Percentiles rank a stretch among this genome's conserved stretches.
Conservation (phyloP, 495 filamentous ascomycete genomes). For the Endocarpon pusillum region DNA sequence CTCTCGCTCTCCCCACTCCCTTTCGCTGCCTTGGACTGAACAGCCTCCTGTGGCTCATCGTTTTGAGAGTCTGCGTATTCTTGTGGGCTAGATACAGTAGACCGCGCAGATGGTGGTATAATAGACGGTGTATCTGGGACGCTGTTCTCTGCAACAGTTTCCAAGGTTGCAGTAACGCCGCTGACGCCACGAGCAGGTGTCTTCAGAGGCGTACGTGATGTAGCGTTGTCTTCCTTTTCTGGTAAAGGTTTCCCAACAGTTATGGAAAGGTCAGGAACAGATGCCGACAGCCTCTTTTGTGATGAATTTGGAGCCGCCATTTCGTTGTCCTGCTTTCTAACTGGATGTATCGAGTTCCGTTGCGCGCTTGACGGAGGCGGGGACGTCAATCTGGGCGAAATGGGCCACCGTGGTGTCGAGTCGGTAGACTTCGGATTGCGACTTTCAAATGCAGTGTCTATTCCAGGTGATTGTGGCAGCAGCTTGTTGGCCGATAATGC, state of each 20-base stretch:
- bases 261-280: conserved; percentile 13
- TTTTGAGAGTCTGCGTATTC: conserved; percentile 18
- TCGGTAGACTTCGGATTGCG: conserved; percentile 45
- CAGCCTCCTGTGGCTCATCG: conserved; percentile 26
- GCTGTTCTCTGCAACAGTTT: conserved; percentile 87
- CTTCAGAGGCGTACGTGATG: conserved; percentile 12
- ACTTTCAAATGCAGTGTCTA: conserved; percentile 40
- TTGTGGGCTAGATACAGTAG: conserved; percentile 22
- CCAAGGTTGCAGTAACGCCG: conserved; percentile 52
- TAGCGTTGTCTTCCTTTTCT: conserved; percentile 14
- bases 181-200: conserved; percentile 44
- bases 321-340: conserved; percentile 23
- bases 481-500: conserved; percentile 47
- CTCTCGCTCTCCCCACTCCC: conserved; percentile 29
- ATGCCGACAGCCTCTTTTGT: conserved; percentile 22
- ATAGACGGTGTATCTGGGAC: conserved; percentile 55
- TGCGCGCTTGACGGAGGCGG: conserved; percentile 35
- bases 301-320: conserved; percentile 25
- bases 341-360: conserved; percentile 9
- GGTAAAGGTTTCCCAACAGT: conserved; percentile 12
- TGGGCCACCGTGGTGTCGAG: conserved; percentile 48
- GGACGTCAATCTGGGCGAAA: conserved; percentile 48
- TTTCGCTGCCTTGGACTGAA: conserved; percentile 17
- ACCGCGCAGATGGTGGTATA: too few relatives aligned
- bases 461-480: conserved; percentile 31